Base-by-base conservation (phyloP, 169 alveolate genomes). In the Babesia bigemina region DNA sequence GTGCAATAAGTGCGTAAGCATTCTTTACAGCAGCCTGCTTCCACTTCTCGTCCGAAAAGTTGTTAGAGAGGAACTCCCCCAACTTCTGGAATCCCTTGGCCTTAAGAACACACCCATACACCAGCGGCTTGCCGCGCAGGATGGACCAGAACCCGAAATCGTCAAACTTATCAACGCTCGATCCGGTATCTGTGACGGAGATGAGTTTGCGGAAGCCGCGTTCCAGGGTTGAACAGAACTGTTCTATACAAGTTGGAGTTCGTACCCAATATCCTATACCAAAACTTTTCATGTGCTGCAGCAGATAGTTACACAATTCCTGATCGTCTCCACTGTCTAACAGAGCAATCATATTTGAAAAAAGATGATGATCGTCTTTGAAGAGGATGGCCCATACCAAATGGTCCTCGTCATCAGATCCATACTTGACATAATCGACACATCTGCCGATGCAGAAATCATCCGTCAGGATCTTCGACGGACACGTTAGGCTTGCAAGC, bases 101-200 rank as follows among this genome's bases (percentile, higher is more conserved):
- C 77, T 75, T 83, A 21, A 75, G 49, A 22, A 83, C 70, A 21
- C 67, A 48, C 21, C 83, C 79, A 58, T 57, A 83, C 11, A 83
- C 66, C 71, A 57, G 33, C 22, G 70, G 65, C 63, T 83, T 83
- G 55, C 66, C 66, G 49, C 73, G 74, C 26, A 75, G 44, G 9
- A 83, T 83, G 36, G 74, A 65, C 79, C 84, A 83, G 24, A 83
- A 75, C 62, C 90, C 90, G 50, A 83, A 75, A 36, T 83, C 81
- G 58, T 83, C 90, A 22, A 75, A 74, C 14, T 24, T 77, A 33
- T 83, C 86, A 19, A 67, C 74, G 29, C 22, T 42, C 2, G 63
- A 24, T 14, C 72, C 79, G 21, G 63, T 13, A 19, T 66, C 79
- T 13, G 65, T 76, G 24, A 24, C 50, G 0, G 78, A 56, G 42